Evolutionary conservation across 305 asterid genomes (phyloP).

Genomic region (Plantago coronopus): DNA sequence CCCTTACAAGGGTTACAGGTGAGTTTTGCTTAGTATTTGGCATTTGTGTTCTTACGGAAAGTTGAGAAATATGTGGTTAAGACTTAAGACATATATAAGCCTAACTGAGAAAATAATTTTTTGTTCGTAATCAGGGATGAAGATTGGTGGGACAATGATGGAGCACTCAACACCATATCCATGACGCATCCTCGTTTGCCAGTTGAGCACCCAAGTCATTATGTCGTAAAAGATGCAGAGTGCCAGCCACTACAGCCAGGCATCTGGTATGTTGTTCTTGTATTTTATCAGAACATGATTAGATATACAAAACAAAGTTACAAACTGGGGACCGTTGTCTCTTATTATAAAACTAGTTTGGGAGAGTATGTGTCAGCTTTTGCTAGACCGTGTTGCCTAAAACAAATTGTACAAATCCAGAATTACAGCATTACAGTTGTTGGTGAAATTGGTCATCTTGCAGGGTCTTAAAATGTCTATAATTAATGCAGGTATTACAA

Average conservation of each 20-base stretch:
- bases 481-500: constrained; percentile 71
- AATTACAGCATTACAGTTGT: too few relatives aligned
- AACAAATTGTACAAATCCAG: too few relatives aligned
- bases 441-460: too few relatives aligned
- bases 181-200: constrained; percentile 98
- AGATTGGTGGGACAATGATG: constrained; percentile 99
- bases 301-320: neutral
- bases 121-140: constrained; percentile 52
- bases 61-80: too few relatives aligned
- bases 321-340: neutral
- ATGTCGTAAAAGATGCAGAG: constrained; percentile 69
- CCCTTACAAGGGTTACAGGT: constrained; percentile 91
- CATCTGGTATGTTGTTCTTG: constrained; percentile 60
- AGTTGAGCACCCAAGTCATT: constrained; percentile 62
- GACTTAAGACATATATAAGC: too few relatives aligned
- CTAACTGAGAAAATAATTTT: neutral
- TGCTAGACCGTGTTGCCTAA: too few relatives aligned
- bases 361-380: too few relatives aligned
- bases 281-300: too few relatives aligned
- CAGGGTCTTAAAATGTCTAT: neutral
- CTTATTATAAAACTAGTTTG: too few relatives aligned
- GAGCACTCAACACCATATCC: constrained; percentile 91
- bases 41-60: neutral
- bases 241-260: constrained; percentile 87
- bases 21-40: constrained; percentile 17